Base-by-base conservation (phyloP, 1,284 basidiomycete species). In the Puccinia triticina region DNA sequence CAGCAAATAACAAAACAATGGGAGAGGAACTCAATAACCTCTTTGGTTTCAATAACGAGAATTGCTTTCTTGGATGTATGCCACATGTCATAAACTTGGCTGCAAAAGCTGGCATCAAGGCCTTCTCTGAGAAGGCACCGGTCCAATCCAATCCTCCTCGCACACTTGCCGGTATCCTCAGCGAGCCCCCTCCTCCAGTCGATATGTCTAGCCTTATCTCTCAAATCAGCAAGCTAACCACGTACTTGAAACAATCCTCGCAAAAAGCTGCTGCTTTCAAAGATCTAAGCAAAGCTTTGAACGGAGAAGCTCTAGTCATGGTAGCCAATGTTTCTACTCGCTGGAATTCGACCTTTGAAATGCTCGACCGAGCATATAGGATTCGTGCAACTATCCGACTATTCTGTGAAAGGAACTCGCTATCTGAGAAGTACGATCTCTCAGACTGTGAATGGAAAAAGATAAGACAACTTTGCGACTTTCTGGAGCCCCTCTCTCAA, bases 161-260 rank as follows among this genome's bases (percentile, higher is more conserved):
- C 3, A 32, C n/a, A 3, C 26, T 64, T 64, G n/a, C 21, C 7
- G 7, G 21, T 16, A 64, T 64, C 18, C 34, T 64, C 29, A 64
- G 21, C 26, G 61, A 64, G 8, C 26, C 61, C 4, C 61, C 61
- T 29, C 61, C 61, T 69, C 67, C n/a, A 69, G 67, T 69, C 16
- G 37, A 69, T n/a, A 26, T 69, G 12, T 46, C 40, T 14, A 69
- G 8, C 26, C 10, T 67, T 10, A 37, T 69, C 21, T 69, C n/a
- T 46, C 7, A 23, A 46, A 69, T 69, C 23, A 69, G 67, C 37
- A 40, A 37, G 21, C 23, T 69, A 1, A n/a, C 21, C 16, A 21
- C 26, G 1, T 69, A 69, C 40, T 69, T 69, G 46, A 69, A 69
- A 37, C 67, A 46, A 40, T 69, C 67, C n/a, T 12, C 67, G 1